Conservation (phyloP, 2,329 filamentous ascomycete species). For the Trichophyton rubrum region DNA sequence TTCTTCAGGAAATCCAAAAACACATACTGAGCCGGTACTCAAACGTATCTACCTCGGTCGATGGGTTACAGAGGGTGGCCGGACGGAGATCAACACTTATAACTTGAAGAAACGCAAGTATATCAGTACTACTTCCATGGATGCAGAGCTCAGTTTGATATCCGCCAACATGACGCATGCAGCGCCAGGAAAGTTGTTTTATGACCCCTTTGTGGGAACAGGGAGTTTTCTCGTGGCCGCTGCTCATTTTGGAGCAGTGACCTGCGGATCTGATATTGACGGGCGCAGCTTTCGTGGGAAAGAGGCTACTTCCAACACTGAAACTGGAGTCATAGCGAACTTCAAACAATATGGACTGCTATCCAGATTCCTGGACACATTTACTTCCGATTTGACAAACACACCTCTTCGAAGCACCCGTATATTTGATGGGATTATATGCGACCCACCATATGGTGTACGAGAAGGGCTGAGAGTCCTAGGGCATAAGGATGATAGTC, state of each 20-base stretch:
- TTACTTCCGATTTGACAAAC: conserved; percentile 79
- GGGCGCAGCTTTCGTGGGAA: conserved; percentile 64
- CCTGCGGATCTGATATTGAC: conserved; percentile 86
- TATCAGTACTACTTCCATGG: conserved; percentile 95
- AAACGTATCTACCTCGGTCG: conserved; percentile 59
- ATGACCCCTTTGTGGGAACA: conserved; percentile 91
- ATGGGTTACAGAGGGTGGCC: conserved; percentile 51
- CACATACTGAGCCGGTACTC: conserved; percentile 37
- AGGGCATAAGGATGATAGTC: conserved; percentile 52
- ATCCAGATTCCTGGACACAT: conserved; percentile 58
- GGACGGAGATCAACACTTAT: conserved; percentile 58
- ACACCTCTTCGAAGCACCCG: conserved; percentile 52
- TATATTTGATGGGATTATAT: conserved; percentile 83
- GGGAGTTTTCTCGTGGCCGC: conserved; percentile 86
- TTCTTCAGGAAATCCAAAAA: conserved; percentile 4
- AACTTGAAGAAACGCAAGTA: conserved; percentile 89
- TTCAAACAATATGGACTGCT: conserved; percentile 70
- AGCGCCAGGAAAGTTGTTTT: conserved; percentile 70
- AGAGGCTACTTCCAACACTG: conserved; percentile 35
- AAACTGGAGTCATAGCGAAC: conserved; percentile 48
- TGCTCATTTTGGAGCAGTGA: conserved; percentile 74
- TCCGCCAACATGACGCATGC: conserved; percentile 86
- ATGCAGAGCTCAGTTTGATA: conserved; percentile 79
- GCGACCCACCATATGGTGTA: conserved; percentile 92
- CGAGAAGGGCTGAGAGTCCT: conserved; percentile 83